Evolutionary conservation across 2,329 filamentous ascomycete genomes (phyloP).

Genomic region (Nemania sp.): DNA sequence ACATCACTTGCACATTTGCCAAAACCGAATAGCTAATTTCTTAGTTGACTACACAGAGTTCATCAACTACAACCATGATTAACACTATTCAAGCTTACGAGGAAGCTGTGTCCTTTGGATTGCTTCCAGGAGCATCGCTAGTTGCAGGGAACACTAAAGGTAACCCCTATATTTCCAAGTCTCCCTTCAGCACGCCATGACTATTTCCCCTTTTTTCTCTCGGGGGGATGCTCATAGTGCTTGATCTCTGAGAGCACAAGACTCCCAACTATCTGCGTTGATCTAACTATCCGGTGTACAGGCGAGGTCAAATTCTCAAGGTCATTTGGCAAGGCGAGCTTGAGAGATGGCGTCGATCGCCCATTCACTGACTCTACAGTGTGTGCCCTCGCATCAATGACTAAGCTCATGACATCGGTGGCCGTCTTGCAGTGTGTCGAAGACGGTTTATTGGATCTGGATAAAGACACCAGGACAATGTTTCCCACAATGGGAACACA

Average conservation of each 20-base stretch:
- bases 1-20: no score
- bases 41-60: no score
- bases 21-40: no score
- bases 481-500: conserved; percentile 54
- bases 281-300: conserved; percentile 4
- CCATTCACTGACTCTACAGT: conserved; percentile 34
- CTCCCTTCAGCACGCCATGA: no score
- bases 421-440: conserved; percentile 61
- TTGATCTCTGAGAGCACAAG: background rate
- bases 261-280: background rate
- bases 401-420: conserved; percentile 55
- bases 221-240: no score
- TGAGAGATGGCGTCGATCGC: conserved; percentile 30
- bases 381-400: conserved; percentile 37
- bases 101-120: background rate
- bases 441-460: conserved; percentile 51
- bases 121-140: no score
- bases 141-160: no score
- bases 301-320: conserved; percentile 34
- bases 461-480: conserved; percentile 49
- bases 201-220: no score
- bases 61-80: no score
- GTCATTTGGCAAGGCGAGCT: conserved; percentile 31
- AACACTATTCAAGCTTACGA: background rate
- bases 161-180: no score